These are phyloP conservation scores for Candolleomyces eurysporus DNA, from an alignment of 768 basidiomycete genomes.

Conservation along the genomic window DNA sequence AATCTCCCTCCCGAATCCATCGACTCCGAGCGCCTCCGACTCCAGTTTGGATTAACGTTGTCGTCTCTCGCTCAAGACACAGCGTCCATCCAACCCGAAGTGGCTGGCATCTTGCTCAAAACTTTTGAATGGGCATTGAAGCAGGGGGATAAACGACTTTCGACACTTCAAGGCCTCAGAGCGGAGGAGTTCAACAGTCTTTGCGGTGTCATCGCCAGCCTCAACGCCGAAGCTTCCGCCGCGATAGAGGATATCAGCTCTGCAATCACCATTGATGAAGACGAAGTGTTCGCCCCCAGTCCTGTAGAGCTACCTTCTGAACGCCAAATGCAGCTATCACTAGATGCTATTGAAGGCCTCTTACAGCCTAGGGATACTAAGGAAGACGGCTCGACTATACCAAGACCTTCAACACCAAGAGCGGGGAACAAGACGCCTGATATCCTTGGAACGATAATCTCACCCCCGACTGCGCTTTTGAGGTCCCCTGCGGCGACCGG, in stretches of 20 bases:
- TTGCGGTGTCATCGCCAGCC: conserved; percentile 33
- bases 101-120: conserved; percentile 37
- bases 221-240: conserved; percentile 21
- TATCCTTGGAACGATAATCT: conserved; percentile 63
- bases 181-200: conserved; percentile 44
- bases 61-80: conserved; percentile 26
- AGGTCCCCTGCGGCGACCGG: conserved; percentile 73
- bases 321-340: conserved; percentile 37
- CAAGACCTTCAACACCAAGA: conserved; percentile 52
- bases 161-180: conserved; percentile 49
- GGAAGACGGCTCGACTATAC: conserved; percentile 15
- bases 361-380: conserved; percentile 29
- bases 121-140: conserved; percentile 57
- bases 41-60: conserved; percentile 34
- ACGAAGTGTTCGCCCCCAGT: conserved; percentile 29
- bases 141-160: conserved; percentile 41
- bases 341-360: conserved; percentile 47
- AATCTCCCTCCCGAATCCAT: conserved; percentile 21
- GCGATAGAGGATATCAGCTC: conserved; percentile 21
- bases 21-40: conserved; percentile 25
- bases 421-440: conserved; percentile 50
- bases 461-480: conserved; percentile 67
- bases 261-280: conserved; percentile 39
- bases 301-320: conserved; percentile 35
- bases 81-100: conserved; percentile 30